A percentile compares a stretch with the other conserved stretches of the same genome.
Conservation (phyloP, 148 eudicot genomes). For the Rhododendron vialii region DNA sequence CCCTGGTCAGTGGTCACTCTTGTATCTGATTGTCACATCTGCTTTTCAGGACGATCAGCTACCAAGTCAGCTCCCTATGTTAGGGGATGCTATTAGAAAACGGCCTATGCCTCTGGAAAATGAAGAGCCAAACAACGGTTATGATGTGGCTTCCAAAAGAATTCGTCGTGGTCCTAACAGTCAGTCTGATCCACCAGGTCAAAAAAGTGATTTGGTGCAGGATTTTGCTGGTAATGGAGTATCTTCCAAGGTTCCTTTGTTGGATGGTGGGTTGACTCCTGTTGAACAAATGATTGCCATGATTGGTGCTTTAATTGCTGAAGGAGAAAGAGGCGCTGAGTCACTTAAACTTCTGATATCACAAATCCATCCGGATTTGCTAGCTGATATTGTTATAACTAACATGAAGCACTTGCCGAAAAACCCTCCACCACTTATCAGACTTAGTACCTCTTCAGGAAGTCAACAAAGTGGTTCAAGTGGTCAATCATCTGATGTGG, state of each 20-base stretch:
- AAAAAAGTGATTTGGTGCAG: conserved; percentile 35
- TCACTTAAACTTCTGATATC: conserved; percentile 78
- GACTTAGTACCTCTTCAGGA: conserved; percentile 20
- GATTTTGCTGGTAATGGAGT: conserved; percentile 48
- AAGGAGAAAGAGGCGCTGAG: conserved; percentile 90
- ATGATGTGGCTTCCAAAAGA: conserved; percentile 58
- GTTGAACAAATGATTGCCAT: conserved; percentile 89
- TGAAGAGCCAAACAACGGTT: conserved; percentile 39
- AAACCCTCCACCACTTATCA: conserved; percentile 41
- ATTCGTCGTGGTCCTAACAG: conserved; percentile 42
- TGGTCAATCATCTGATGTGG: conserved; percentile 27
- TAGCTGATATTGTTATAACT: conserved; percentile 91
- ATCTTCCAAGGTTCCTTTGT: conserved; percentile 41
- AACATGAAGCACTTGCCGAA: conserved; percentile 94
- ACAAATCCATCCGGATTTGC: conserved; percentile 78
- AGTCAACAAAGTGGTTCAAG: conserved; percentile 30
- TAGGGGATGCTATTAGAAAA: conserved; percentile 53
- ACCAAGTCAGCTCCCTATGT: conserved; percentile 30
- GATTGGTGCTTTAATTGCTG: conserved; percentile 90
- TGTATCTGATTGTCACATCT: conserved; percentile 4
- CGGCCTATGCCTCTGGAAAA: conserved; percentile 39
- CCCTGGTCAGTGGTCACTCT: background rate
- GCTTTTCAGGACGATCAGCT: conserved; percentile 56
- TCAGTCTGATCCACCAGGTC: conserved; percentile 30
- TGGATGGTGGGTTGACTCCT: conserved; percentile 47